phyloP scores from a whole-genome alignment of 768 basidiomycete genomes.

The Cystobasidium ongulense region DNA sequence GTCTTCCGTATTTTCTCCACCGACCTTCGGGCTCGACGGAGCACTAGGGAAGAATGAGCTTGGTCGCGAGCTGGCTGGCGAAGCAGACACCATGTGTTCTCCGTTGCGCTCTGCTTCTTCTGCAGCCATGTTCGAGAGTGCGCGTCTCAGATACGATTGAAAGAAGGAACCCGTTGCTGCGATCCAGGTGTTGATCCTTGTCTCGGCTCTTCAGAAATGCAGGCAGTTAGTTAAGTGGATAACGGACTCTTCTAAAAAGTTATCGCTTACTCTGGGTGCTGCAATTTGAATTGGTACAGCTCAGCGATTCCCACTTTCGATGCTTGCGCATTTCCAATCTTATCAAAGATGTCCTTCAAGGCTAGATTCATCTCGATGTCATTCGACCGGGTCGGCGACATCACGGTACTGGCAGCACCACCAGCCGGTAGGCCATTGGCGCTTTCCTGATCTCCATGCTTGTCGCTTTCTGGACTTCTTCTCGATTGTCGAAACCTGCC shows the following conservation, averaged over 20 bases:
- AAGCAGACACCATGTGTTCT: no score
- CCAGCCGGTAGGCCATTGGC: not conserved
- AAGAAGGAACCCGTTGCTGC: conserved; percentile 83
- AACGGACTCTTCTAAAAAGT: not conserved
- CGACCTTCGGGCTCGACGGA: not conserved
- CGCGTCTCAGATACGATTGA: conserved; percentile 81
- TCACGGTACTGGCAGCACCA: not conserved
- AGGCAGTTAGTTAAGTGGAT: not conserved
- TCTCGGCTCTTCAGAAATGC: conserved; percentile 33
- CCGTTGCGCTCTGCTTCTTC: conserved; percentile 10
- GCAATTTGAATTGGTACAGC: conserved; percentile 84
- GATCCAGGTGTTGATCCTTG: conserved; percentile 75
- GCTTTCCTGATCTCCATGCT: not conserved
- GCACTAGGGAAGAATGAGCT: not conserved
- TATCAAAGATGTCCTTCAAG: conserved; percentile 41
- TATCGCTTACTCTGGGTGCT: conserved; percentile 55
- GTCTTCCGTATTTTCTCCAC: not conserved
- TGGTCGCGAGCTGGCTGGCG: not conserved
- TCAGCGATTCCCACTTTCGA: conserved; percentile 66
- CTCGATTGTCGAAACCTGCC: not conserved
- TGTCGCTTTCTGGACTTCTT: not conserved
- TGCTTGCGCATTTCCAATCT: conserved; percentile 38
- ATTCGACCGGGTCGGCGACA: conserved; percentile 18
- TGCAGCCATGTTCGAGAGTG: conserved; percentile 47
- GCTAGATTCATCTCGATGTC: conserved; percentile 37